Evolutionary conservation across 768 basidiomycete species (phyloP), one percentile per base, ranked within the genome.

Genomic region (Cystofilobasidium capitatum): DNA sequence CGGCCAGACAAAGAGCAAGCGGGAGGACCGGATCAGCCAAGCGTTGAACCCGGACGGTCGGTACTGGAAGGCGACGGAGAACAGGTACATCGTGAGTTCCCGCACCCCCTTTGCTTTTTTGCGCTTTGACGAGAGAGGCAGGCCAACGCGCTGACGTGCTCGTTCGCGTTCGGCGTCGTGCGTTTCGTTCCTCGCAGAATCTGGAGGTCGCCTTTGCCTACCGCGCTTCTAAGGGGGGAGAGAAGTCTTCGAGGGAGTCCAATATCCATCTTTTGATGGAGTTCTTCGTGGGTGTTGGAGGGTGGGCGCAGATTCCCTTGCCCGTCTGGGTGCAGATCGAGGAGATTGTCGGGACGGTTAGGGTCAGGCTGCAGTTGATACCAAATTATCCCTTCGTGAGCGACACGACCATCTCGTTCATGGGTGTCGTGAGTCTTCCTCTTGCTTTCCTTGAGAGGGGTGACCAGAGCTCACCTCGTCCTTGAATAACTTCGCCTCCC

Each of bases 241-340:
- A 76, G 12, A 31, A 55, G 31, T 31, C 51, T 3, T 31, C 26
- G 29, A 79, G 83, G 16, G 80, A 83, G 3, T 79, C 81, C 42
- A 85, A 87, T 74, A 80, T 84, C 13, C 84, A 86, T 72, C 74
- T 89, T 29, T 75, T 88, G 22, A 80, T 87, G 71, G 81, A 88
- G 71, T 88, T 90, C 76, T 85, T 83, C 77, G 72, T 86, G 14
- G 83, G 82, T 17, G 29, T 55, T n/a, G 51, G 9, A 26, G 51
- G 51, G 29, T 55, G 51, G 51, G 51, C 51, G 5, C 51, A 55
- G 29, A 33, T 55, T 13, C 51, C 29, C 31, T 74, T 65, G 3
- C 51, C 83, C 1, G 82, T 83, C 26, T 89, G 86, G 86, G 83
- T 87, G 24, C 86, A 88, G 66, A 77, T 89, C 42, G 84, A 85